Base-by-base conservation (phyloP, 495 filamentous ascomycete species). In the Lasiosphaeriaceae sp. region DNA sequence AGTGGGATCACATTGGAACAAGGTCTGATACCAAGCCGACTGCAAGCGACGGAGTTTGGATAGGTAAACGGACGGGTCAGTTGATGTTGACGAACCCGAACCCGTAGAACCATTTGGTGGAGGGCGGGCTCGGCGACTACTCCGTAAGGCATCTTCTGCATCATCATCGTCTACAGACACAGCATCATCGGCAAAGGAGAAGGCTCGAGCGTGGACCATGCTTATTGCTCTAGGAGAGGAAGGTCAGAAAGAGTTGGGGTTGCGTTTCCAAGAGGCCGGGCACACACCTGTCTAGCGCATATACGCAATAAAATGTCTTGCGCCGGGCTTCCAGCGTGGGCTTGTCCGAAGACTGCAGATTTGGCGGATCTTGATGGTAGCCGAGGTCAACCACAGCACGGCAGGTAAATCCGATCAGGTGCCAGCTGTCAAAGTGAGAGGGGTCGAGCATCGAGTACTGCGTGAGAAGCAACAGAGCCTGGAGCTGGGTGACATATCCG, bases 101-200 rank as follows among this genome's bases (percentile, higher is more conserved):
- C 83, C 62, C 71, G 74, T 65, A 2, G 67, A 76, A 3, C 57
- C 62, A 26, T 65, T 64, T 1, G 64, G 66, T 34, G 59, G 67
- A 71, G 63, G 73, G 46, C 53, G 75, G 63, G 56, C 64, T 43
- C 66, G 66, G 3, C 63, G 70, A 39, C 52, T 66, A 20, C 60
- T 31, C 26, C 4, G 3, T 9, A 9, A 31, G 9, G 26, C 26
- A 3, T 31, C 26, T 31, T 31, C 26, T 9, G 9, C 26, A 31
- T 4, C 26, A 9, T 31, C 26, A 31, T 31, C 9, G 26, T 9
- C 78, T 37, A 95, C 90, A 58, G 86, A 84, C 2, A 86, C 80
- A n/a, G 90, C 88, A 39, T 89, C 89, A 67, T 97, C 93, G 1
- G 89, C 90, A 66, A 97, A 94, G 4, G 93, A 95, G 68, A 96